Percentiles rank a stretch among this genome's conserved stretches.
These are phyloP conservation scores for Eragrostis nindensis DNA, from an alignment of 176 grass and related monocot genomes.

Conservation along the genomic window DNA sequence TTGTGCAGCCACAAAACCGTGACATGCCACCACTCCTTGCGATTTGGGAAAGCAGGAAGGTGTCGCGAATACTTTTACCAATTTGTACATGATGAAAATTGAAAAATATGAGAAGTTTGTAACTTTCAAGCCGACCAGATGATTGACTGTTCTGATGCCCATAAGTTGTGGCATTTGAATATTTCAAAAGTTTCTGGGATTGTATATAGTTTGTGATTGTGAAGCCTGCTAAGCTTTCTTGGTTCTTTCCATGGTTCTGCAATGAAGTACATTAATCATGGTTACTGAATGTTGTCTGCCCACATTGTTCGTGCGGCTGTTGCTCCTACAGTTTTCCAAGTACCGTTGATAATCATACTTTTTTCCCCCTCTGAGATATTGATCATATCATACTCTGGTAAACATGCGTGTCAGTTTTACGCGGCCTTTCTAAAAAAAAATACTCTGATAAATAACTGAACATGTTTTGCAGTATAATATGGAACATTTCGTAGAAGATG, in stretches of 20 bases:
- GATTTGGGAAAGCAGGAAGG: constrained; percentile 48
- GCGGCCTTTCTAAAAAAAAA: too few relatives aligned
- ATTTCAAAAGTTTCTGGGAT: constrained; percentile 8
- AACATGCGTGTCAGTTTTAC: too few relatives aligned
- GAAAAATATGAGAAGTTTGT: constrained; percentile 1
- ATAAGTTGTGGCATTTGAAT: constrained; percentile 38
- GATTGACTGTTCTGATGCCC: constrained; percentile 18
- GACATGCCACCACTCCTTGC: constrained; percentile 28
- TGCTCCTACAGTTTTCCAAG: not conserved
- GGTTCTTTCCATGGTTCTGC: not conserved
- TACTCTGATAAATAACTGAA: not conserved
- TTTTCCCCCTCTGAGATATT: not conserved
- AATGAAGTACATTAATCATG: too few relatives aligned
- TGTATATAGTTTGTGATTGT: constrained; percentile 44
- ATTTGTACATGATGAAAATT: constrained; percentile 32
- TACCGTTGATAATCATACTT: not conserved
- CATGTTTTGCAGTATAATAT: not conserved
- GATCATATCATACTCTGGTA: not conserved
- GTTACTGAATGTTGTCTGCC: too few relatives aligned
- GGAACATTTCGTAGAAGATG: not conserved
- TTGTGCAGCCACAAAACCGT: constrained; percentile 30
- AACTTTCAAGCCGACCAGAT: constrained; percentile 15
- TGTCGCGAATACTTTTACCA: constrained; percentile 28
- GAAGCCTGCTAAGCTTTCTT: not conserved
- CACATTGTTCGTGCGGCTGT: too few relatives aligned